These are phyloP conservation scores for Sphaerobolus stellatus DNA, from an alignment of 1,284 basidiomycete species.

Conservation along the genomic window DNA sequence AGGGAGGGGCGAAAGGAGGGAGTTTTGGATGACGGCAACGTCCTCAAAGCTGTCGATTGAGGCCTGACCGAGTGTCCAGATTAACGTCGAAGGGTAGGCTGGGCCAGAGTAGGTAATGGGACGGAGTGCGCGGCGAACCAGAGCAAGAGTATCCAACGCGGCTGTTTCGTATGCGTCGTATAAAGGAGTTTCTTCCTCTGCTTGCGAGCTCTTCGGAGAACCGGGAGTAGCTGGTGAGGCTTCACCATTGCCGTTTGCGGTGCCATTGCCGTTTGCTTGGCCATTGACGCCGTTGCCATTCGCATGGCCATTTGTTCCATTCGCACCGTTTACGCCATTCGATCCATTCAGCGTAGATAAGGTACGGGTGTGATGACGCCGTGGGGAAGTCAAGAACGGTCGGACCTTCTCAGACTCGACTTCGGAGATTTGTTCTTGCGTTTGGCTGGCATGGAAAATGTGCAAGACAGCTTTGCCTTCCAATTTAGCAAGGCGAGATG, in stretches of 20 bases:
- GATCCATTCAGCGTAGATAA: conserved; percentile 16
- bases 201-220: background rate
- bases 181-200: conserved; percentile 23
- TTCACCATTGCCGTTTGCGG: background rate
- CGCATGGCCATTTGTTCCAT: conserved; percentile 19
- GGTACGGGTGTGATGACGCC: conserved; percentile 32
- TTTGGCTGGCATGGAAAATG: conserved; percentile 55
- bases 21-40: conserved; percentile 66
- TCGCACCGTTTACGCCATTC: conserved; percentile 8
- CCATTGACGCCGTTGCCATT: conserved; percentile 18
- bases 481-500: conserved; percentile 61
- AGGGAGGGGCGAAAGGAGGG: conserved; percentile 76
- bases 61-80: conserved; percentile 71
- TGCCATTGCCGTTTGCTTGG: background rate
- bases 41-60: conserved; percentile 56
- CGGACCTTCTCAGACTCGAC: conserved; percentile 57
- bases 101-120: conserved; percentile 46
- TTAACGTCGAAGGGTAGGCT: conserved; percentile 58
- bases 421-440: conserved; percentile 43
- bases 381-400: conserved; percentile 55
- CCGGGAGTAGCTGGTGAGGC: background rate
- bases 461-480: conserved; percentile 74
- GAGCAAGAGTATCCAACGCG: conserved; percentile 58
- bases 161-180: conserved; percentile 63
- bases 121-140: conserved; percentile 60